A percentile compares a stretch with the other conserved stretches of the same genome.
phyloP scores from a whole-genome alignment of 805 yeast species.

The Metschnikowia continentalis region DNA sequence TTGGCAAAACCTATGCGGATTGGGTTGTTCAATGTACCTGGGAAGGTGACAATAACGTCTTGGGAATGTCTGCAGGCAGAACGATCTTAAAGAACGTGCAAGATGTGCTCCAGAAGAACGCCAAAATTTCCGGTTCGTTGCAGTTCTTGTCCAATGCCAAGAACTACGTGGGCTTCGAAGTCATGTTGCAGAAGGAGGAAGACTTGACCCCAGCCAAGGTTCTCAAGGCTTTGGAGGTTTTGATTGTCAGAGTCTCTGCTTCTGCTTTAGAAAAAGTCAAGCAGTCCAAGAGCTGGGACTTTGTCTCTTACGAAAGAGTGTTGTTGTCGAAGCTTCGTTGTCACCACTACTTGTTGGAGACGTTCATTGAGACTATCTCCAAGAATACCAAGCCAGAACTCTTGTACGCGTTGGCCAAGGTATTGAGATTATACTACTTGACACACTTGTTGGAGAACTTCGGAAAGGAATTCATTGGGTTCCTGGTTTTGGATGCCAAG shows the following conservation, averaged over 20 bases:
- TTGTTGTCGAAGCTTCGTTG: constrained; percentile 41
- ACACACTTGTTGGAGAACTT: constrained; percentile 26
- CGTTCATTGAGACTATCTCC: constrained; percentile 22
- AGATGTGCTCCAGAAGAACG: constrained; percentile 21
- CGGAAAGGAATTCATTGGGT: constrained; percentile 35
- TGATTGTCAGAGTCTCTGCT: constrained; percentile 32
- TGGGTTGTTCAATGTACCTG: constrained; percentile 48
- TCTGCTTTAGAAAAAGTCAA: constrained; percentile 28
- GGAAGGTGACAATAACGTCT: constrained; percentile 48
- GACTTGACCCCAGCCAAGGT: constrained; percentile 19
- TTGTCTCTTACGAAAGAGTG: constrained; percentile 35
- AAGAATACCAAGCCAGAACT: constrained; percentile 25
- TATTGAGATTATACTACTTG: constrained; percentile 32
- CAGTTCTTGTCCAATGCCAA: constrained; percentile 16
- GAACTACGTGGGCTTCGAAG: constrained; percentile 2
- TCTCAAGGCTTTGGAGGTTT: constrained; percentile 29
- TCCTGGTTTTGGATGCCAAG: constrained; percentile 28
- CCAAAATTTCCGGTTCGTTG: constrained; percentile 12
- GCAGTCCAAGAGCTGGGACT: constrained; percentile 30
- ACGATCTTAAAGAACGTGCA: constrained; percentile 32
- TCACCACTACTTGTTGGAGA: constrained; percentile 38
- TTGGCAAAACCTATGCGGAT: constrained; percentile 42
- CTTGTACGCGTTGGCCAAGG: constrained; percentile 23
- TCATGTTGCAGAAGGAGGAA: constrained; percentile 6
- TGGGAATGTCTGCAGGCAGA: constrained; percentile 40